Conservation (phyloP, 2,329 filamentous ascomycete genomes). For the Cladosporium velox region DNA sequence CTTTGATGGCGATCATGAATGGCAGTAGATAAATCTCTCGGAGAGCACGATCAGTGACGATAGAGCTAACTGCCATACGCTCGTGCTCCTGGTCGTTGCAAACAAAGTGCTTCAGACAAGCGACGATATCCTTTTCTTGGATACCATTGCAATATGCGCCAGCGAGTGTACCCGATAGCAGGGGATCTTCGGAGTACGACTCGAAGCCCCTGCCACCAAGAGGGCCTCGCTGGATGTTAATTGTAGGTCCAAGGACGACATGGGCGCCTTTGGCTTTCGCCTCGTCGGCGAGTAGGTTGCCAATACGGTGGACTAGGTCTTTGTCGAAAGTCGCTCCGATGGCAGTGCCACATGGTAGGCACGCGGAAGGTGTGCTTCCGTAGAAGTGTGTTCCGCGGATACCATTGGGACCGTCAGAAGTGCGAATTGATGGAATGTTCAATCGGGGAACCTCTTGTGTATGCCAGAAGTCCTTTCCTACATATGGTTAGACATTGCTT, state of each 20-base stretch:
- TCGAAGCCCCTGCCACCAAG: slow-evolving; percentile 80
- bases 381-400: slow-evolving; percentile 69
- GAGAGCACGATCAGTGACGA: slow-evolving; percentile 64
- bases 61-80: slow-evolving; percentile 64
- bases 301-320: slow-evolving; percentile 14
- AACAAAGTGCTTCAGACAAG: slow-evolving; percentile 78
- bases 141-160: slow-evolving; percentile 63
- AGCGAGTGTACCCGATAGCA: slow-evolving; percentile 71
- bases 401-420: slow-evolving; percentile 70
- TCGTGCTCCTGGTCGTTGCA: slow-evolving; percentile 74
- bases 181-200: slow-evolving; percentile 81
- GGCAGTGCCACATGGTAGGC: slow-evolving; percentile 68
- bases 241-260: slow-evolving; percentile 32
- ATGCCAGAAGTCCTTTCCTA: slow-evolving; percentile 66
- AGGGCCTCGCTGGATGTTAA: slow-evolving; percentile 33
- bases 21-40: slow-evolving; percentile 73
- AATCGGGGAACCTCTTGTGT: slow-evolving; percentile 62
- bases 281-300: slow-evolving; percentile 32
- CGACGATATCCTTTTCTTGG: slow-evolving; percentile 71
- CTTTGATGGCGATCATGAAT: slow-evolving; percentile 67
- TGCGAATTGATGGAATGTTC: slow-evolving; percentile 64
- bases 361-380: slow-evolving; percentile 65
- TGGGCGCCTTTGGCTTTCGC: slow-evolving; percentile 35
- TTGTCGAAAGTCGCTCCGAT: slow-evolving; percentile 19
- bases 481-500: background rate